Evolutionary conservation across 2,329 filamentous ascomycete species (phyloP), one percentile per base, ranked within the genome.

Genomic region (Fusarium solani-melongenae): DNA sequence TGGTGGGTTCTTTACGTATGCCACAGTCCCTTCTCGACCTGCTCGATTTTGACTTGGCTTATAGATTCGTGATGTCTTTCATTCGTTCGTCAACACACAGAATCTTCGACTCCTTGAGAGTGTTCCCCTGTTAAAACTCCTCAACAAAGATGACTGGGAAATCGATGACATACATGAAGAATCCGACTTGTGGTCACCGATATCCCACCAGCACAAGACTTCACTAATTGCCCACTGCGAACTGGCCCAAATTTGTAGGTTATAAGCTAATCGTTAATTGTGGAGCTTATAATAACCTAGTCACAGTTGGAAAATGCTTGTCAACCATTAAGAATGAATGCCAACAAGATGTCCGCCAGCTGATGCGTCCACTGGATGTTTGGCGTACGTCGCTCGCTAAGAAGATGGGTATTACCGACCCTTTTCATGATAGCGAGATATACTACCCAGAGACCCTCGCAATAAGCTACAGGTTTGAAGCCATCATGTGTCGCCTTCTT

Each of bases 1-100:
- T 76, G 74, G 74, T 76, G 66, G 74, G 31, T 55, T 53, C 34
- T 76, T 0, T 66, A 76, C 36, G 73, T 76, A 20, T 36, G 73
- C 39, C 17, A 0, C 5, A 1, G 9, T 6, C 3, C 34, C 6
- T 57, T 38, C 4, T 14, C 9, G 3, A 22, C 2, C 2, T 24
- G 1, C 9, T 3, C 1, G 1, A n/a, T 12, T 5, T 7, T 15
- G 12, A 46, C 36, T 61, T 14, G 17, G 27, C 14, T 22, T 1
- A 0, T 10, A 75, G 73, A 53, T 49, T 1, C 24, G 53, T 1
- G 73, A 76, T 1, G 53, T 71, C 2, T 73, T 76, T 7, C 57
- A 67, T 2, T 44, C 62, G 24, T 75, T 76, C 5, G 31, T 73
- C 15, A 67, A 71, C 11, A 65, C 66, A 0, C 62, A 64, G 8